Base-by-base conservation (phyloP, 208 protist genomes). In the Trypanosoma mega region DNA sequence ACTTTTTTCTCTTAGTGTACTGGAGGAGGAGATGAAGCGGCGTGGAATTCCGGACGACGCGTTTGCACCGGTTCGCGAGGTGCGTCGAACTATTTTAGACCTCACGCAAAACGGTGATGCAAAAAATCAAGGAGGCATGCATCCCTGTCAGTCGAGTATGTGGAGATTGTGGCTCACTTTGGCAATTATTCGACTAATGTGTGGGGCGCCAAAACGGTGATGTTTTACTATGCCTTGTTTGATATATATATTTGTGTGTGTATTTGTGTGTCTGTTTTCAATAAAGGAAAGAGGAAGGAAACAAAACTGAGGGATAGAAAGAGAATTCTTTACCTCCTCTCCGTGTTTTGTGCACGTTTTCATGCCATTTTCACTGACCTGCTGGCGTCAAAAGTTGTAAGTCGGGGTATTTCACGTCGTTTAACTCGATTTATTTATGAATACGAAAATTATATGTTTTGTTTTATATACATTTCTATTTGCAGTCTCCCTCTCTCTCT, bases 11-110 rank as follows among this genome's bases (percentile, higher is more conserved):
- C 73, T 96, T 1, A 83, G 67, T 46, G 69, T 78, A 4, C 56
- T 96, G 20, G 85, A 96, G 61, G 76, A 89, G 52, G 85, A 93
- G 63, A 80, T 96, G 81, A 53, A 60, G 36, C 68, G 78, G 48
- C 65, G 76, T 39, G 68, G 67, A 3, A 68, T 80, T 12, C 74
- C 83, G 7, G 58, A 68, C 24, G 74, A 81, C 21, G 69, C 76
- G 1, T 70, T 70, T 24, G 78, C 85, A 29, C 72, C 78, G 27
- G 69, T 94, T 48, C 74, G 76, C 14, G 72, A 88, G 45, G 68
- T 95, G 44, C 78, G 82, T 29, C 60, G 66, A 36, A 87, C 49
- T 56, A 76, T 95, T 55, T 46, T 76, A 44, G 62, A 78, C 12
- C 73, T 82, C 45, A 66, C 53, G 3, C 39, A 55, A 23, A 57